phyloP scores from a whole-genome alignment of 352 stramenopile species.

The Pythium guiyangense region DNA sequence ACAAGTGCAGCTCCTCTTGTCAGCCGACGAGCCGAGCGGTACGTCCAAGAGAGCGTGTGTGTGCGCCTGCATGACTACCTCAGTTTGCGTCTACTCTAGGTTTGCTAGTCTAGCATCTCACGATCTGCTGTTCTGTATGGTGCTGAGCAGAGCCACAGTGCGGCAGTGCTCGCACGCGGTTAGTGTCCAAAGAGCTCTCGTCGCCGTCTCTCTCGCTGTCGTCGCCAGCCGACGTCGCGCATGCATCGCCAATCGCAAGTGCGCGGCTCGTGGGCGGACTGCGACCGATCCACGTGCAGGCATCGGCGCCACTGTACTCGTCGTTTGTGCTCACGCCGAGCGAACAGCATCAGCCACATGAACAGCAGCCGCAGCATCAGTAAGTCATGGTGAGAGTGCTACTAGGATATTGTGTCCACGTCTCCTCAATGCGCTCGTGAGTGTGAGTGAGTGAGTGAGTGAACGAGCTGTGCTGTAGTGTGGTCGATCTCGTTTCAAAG shows the following conservation, averaged over 20 bases:
- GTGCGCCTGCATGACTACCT: not conserved
- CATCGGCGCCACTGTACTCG: constrained; percentile 24
- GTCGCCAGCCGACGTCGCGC: no score
- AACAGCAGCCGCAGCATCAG: not conserved
- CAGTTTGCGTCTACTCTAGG: no score
- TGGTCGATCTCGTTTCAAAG: no score
- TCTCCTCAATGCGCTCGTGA: not conserved
- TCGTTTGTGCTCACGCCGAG: constrained; percentile 41
- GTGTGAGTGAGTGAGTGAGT: no score
- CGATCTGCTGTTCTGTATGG: no score
- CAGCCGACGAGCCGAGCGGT: constrained; percentile 20
- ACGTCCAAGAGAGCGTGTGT: no score
- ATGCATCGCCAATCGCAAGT: not conserved
- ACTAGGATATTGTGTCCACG: no score
- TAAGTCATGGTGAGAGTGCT: no score
- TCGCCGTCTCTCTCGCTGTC: not conserved
- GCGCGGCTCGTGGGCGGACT: constrained; percentile 20
- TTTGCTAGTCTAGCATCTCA: no score
- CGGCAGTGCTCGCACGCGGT: not conserved
- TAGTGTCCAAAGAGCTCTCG: not conserved
- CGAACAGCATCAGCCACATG: constrained; percentile 10
- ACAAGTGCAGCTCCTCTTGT: constrained; percentile 60
- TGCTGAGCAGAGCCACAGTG: not conserved
- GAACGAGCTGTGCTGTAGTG: no score
- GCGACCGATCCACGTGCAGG: constrained; percentile 13